Percentiles rank a stretch among this genome's conserved stretches.
phyloP scores from a whole-genome alignment of 2,329 filamentous ascomycete genomes.

The Amylocarpus encephaloides region DNA sequence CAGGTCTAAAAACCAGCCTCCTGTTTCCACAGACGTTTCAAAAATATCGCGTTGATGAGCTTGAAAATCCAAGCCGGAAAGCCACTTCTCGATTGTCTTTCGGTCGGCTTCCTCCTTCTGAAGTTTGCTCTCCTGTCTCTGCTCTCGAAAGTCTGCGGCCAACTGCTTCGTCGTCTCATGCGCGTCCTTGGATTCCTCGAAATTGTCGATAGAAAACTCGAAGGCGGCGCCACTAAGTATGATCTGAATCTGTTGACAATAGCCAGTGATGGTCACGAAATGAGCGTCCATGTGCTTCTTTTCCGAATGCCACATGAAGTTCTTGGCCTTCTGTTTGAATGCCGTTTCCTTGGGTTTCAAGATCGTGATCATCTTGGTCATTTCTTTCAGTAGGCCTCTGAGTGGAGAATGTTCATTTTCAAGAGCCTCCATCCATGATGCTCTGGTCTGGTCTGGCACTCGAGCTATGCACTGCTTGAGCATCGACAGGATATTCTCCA shows the following conservation, averaged over 20 bases:
- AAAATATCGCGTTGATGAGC: conserved; percentile 8
- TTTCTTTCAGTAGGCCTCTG: background rate
- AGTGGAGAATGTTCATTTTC: conserved; percentile 8
- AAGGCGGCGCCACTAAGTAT: background rate
- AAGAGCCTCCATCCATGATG: conserved; percentile 7
- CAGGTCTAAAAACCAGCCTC: conserved; percentile 12
- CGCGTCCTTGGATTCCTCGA: background rate
- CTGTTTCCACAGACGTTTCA: conserved; percentile 2
- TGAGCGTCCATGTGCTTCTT: conserved; percentile 11
- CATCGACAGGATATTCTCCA: background rate
- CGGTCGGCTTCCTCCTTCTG: conserved; percentile 5
- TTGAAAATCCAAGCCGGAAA: conserved; percentile 15
- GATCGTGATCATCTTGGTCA: conserved; percentile 6
- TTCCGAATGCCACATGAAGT: conserved; percentile 16
- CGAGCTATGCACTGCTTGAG: background rate
- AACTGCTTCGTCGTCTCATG: conserved; percentile 1
- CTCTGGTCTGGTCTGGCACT: background rate
- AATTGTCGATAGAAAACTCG: background rate
- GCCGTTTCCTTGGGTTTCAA: conserved; percentile 1
- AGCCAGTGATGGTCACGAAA: conserved; percentile 8
- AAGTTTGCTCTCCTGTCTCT: conserved; percentile 1
- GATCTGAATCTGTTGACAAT: conserved; percentile 5
- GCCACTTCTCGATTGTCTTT: conserved; percentile 16
- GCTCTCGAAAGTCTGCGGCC: conserved; percentile 1
- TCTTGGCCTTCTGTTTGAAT: conserved; percentile 2